Base-by-base conservation (phyloP, 495 filamentous ascomycete species). In the Podospora appendiculata region DNA sequence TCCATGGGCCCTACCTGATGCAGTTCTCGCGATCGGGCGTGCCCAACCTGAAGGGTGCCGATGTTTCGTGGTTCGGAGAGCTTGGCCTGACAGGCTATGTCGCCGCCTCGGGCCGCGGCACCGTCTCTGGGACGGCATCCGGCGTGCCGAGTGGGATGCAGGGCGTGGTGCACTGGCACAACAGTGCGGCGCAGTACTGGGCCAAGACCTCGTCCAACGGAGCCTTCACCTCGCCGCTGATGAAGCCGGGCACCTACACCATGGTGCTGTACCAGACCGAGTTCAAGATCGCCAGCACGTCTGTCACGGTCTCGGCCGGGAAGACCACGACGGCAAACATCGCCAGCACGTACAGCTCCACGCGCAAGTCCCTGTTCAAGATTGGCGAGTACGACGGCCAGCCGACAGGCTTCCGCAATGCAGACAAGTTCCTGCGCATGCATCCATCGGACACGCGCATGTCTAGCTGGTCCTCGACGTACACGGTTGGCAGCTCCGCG, bases 181-280 rank as follows among this genome's bases (percentile, higher is more conserved):
- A 85, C 62, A 59, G 58, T 8, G 72, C 62, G 1, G 82, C 82
- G 0, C 83, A 86, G 47, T 85, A 85, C 66, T 87, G 83, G 83
- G 70, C 73, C 6, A 76, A 77, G 55, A 76, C 79, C 5, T 60
- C 64, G 4, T 75, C 74, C 18, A 68, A 63, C 38, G 81, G 81
- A 2, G 59, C 59, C 4, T 87, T 83, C 61, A 81, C 74, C 8
- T 85, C 83, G 0, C 82, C 83, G 0, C 66, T 74, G 17, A 86
- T 87, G 83, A 85, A 85, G 59, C 73, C 81, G 0, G 83, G 83
- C 6, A 79, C 79, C 0, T 87, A 86, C 64, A 81, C 79, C 1
- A 84, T 85, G 80, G 75, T 79, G 5, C 72, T 86, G 18, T 87
- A 86, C 63, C 80, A 83, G 51, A 79, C 73, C 49, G 83, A 87